Evolutionary conservation across 768 basidiomycete species (phyloP).

Genomic region (Leccinum sublutescens): DNA sequence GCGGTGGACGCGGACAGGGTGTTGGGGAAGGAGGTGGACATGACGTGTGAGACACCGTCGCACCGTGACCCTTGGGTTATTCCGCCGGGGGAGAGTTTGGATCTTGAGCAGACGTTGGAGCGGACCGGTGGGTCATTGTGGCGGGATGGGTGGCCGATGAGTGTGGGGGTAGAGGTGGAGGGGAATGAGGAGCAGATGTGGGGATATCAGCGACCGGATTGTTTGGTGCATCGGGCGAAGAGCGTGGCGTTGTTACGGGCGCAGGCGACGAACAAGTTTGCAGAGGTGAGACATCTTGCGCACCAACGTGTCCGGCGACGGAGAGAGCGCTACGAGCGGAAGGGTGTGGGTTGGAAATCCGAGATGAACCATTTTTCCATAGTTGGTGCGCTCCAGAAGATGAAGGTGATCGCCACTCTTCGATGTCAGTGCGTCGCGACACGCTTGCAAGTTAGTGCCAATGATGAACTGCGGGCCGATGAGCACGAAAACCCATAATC

Average conservation of each 20-base stretch:
- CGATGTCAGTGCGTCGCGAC: too few species aligned
- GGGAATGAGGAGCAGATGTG: conserved; percentile 21
- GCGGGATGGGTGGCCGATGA: neutral
- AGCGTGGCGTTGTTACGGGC: conserved; percentile 38
- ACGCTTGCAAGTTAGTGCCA: too few species aligned
- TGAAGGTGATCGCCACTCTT: too few species aligned
- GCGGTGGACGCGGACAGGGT: conserved; percentile 94
- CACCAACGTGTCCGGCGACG: too few species aligned
- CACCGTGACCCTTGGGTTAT: conserved; percentile 82
- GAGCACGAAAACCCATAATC: too few species aligned
- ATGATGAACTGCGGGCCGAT: too few species aligned
- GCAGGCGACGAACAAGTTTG: conserved; percentile 70
- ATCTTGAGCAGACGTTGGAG: conserved; percentile 51
- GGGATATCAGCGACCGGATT: conserved; percentile 57
- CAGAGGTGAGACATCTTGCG: conserved; percentile 53
- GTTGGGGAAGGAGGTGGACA: conserved; percentile 92
- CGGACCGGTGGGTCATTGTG: conserved; percentile 29
- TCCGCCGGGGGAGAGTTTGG: conserved; percentile 79
- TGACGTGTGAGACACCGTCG: conserved; percentile 94
- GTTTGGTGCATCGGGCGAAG: conserved; percentile 61
- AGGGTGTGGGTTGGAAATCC: too few species aligned
- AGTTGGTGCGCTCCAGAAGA: too few species aligned
- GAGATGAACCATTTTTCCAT: too few species aligned
- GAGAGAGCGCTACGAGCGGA: too few species aligned
- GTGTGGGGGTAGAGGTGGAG: conserved; percentile 1